Evolutionary conservation across 208 protist genomes (phyloP).

Genomic region (Angomonas ambiguus): DNA sequence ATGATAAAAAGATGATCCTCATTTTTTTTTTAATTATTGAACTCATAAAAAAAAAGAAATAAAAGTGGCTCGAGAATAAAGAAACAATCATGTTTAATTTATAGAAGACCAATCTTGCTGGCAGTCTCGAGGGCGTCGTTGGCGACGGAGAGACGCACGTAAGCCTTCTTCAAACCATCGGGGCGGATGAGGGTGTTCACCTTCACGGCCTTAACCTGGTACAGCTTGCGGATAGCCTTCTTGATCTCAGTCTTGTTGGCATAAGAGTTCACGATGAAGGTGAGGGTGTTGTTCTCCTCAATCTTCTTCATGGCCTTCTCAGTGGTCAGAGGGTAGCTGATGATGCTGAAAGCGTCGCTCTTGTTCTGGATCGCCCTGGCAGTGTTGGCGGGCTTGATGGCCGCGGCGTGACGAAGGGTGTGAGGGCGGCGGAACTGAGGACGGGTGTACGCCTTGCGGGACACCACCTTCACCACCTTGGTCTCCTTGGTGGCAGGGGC

Average conservation of each 20-base stretch:
- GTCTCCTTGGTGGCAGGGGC: slow-evolving; percentile 53
- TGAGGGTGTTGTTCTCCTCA: slow-evolving; percentile 99
- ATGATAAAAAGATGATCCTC: slow-evolving; percentile 13
- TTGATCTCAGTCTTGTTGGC: slow-evolving; percentile 99
- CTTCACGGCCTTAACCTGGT: slow-evolving; percentile 96
- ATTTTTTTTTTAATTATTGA: background rate
- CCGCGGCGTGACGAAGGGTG: slow-evolving; percentile 89
- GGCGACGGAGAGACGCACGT: slow-evolving; percentile 93
- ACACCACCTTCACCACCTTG: slow-evolving; percentile 85
- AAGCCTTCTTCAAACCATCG: slow-evolving; percentile 99
- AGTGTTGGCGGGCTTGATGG: slow-evolving; percentile 90
- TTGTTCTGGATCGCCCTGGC: slow-evolving; percentile 81
- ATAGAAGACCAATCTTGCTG: slow-evolving; percentile 96
- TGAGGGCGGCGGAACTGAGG: slow-evolving; percentile 96
- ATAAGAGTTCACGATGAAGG: slow-evolving; percentile 98
- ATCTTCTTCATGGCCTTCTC: slow-evolving; percentile 99
- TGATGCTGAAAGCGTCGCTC: slow-evolving; percentile 86
- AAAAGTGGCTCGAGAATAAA: slow-evolving; percentile 4
- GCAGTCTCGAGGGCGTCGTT: slow-evolving; percentile 98
- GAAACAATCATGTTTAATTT: slow-evolving; percentile 18
- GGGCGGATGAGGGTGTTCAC: slow-evolving; percentile 99
- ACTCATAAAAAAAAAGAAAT: background rate
- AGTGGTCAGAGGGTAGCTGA: slow-evolving; percentile 97
- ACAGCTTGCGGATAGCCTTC: slow-evolving; percentile 97
- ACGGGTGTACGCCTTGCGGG: slow-evolving; percentile 95